Percentiles rank a stretch among this genome's conserved stretches.
Conservation (phyloP, 2,329 filamentous ascomycete species). For the Aureobasidium pullulans region DNA sequence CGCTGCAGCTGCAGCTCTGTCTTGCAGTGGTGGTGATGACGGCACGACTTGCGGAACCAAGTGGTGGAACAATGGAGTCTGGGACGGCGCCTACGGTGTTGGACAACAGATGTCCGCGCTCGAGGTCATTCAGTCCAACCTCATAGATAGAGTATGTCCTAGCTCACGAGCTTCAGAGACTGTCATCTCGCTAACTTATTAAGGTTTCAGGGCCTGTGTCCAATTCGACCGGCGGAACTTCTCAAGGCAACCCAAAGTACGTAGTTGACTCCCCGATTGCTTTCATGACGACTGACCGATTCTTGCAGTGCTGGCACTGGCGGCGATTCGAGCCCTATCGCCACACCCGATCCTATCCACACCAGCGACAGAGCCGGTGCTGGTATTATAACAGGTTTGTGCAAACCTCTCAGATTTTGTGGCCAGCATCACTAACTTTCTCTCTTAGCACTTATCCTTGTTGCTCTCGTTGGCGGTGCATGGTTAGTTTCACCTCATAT, state of each 20-base stretch:
- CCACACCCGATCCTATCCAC: conserved; percentile 38
- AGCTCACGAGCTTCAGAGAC: neutral
- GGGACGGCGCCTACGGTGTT: conserved; percentile 44
- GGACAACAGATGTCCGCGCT: conserved; percentile 53
- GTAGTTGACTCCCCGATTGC: conserved; percentile 27
- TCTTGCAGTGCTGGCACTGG: conserved; percentile 28
- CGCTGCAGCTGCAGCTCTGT: conserved; percentile 47
- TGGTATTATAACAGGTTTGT: conserved; percentile 49
- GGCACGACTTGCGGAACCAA: conserved; percentile 39
- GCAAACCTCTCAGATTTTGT: neutral
- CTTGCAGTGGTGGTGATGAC: conserved; percentile 43
- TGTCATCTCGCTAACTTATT: neutral
- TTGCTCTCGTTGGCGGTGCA: conserved; percentile 47
- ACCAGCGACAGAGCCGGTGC: conserved; percentile 62
- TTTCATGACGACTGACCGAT: conserved; percentile 20
- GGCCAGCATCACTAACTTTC: neutral
- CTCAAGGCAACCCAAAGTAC: conserved; percentile 35
- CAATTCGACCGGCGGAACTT: conserved; percentile 46
- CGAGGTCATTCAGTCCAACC: conserved; percentile 41
- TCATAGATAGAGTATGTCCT: conserved; percentile 16
- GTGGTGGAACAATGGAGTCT: conserved; percentile 37
- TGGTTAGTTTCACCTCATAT: conserved; percentile 15
- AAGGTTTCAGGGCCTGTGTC: conserved; percentile 36
- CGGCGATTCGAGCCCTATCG: conserved; percentile 22
- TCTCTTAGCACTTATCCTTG: conserved; percentile 42